Percentiles rank a stretch among this genome's conserved stretches.
Evolutionary conservation across 805 yeast species (phyloP).

Genomic region (Cyberlindnera americana): DNA sequence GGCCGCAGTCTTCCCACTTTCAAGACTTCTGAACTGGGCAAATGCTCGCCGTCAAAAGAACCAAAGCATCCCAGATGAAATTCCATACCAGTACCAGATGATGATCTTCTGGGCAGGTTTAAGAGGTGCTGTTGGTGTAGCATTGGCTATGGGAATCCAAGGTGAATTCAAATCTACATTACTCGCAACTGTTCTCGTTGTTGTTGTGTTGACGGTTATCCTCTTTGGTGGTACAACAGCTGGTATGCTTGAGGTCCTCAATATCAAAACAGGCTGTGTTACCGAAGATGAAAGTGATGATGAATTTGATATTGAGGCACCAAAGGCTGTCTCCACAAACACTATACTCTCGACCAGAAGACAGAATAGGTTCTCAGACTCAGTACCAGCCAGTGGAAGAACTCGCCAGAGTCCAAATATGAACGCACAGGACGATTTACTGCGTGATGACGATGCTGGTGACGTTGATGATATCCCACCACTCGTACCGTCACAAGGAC

Average conservation of each 20-base stretch:
- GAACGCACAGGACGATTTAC: slow-evolving; percentile 22
- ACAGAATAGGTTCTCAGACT: slow-evolving; percentile 28
- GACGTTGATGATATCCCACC: slow-evolving; percentile 28
- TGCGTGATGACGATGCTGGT: slow-evolving; percentile 24
- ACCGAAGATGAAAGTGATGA: slow-evolving; percentile 86
- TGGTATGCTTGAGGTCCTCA: slow-evolving; percentile 92
- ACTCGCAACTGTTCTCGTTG: slow-evolving; percentile 92
- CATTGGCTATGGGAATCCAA: slow-evolving; percentile 94
- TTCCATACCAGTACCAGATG: slow-evolving; percentile 93
- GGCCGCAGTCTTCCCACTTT: slow-evolving; percentile 95
- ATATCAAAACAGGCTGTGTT: slow-evolving; percentile 86
- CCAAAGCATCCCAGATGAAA: slow-evolving; percentile 67
- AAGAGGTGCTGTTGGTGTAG: slow-evolving; percentile 99
- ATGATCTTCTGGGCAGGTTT: slow-evolving; percentile 99
- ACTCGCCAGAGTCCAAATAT: slow-evolving; percentile 22
- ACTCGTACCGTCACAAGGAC: slow-evolving; percentile 14
- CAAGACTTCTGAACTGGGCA: slow-evolving; percentile 78
- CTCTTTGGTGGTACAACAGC: slow-evolving; percentile 98
- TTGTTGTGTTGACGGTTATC: slow-evolving; percentile 93
- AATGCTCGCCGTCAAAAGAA: slow-evolving; percentile 56
- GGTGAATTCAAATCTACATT: slow-evolving; percentile 89
- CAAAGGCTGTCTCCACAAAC: slow-evolving; percentile 29
- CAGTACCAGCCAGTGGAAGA: slow-evolving; percentile 10
- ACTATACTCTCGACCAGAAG: slow-evolving; percentile 21
- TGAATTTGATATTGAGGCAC: slow-evolving; percentile 89